A percentile compares a stretch with the other conserved stretches of the same genome.
Evolutionary conservation across 2,329 filamentous ascomycete species (phyloP).

Genomic region (Fusarium pseudoanthophilum): DNA sequence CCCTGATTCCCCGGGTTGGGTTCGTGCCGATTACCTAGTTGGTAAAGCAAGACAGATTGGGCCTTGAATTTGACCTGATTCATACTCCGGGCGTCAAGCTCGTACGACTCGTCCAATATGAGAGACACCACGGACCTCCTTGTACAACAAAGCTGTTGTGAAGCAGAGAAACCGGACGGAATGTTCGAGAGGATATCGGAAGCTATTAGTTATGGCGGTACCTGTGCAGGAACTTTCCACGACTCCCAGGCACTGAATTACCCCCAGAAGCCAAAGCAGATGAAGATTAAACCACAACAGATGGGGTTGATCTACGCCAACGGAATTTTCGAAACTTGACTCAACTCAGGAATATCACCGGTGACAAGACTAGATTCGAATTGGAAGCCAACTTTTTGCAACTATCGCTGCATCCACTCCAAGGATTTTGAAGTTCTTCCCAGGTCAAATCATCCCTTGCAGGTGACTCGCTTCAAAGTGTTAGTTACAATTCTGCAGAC

Average conservation of each 20-base stretch:
- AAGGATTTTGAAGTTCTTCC: background rate
- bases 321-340: background rate
- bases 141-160: slow-evolving; percentile 13
- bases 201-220: background rate
- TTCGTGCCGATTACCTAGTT: slow-evolving; percentile 25
- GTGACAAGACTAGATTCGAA: background rate
- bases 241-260: background rate
- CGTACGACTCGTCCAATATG: background rate
- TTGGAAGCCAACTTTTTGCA: background rate
- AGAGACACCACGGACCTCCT: slow-evolving; percentile 1
- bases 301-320: background rate
- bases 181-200: background rate
- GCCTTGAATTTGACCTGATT: background rate
- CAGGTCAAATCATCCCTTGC: background rate
- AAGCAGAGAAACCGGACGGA: background rate
- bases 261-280: background rate
- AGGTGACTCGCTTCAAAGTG: background rate
- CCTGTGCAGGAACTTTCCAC: background rate
- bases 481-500: background rate
- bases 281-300: background rate
- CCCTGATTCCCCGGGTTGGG: background rate
- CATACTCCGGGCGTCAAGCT: background rate
- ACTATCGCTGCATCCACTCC: background rate
- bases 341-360: background rate
- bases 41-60: slow-evolving; percentile 28